Percentiles rank a stretch among this genome's conserved stretches.
Evolutionary conservation across 1,284 basidiomycete species (phyloP).

Genomic region (Fomitopsis pinicola): DNA sequence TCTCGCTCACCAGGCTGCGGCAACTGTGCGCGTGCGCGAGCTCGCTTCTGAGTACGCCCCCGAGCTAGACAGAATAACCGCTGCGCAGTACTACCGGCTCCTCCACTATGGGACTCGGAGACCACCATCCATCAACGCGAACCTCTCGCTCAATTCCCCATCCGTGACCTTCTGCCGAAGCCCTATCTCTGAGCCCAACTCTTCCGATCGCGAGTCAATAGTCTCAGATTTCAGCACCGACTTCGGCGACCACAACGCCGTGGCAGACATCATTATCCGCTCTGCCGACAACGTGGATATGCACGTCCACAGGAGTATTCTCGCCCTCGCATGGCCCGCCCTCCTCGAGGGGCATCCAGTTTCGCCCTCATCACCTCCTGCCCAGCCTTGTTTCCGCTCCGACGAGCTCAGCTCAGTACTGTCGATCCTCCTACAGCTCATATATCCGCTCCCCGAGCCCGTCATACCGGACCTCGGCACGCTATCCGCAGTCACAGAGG

Average conservation of each 20-base stretch:
- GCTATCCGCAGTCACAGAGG: neutral
- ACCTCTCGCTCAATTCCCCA: neutral
- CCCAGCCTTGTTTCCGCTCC: neutral
- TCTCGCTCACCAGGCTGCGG: conserved; percentile 7
- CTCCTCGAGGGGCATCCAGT: conserved; percentile 3
- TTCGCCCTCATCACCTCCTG: neutral
- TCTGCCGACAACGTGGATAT: conserved; percentile 18
- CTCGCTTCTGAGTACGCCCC: neutral
- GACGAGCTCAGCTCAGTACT: neutral
- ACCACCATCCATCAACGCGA: neutral
- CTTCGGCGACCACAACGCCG: neutral
- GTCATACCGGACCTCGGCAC: neutral
- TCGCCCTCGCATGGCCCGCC: conserved; percentile 20
- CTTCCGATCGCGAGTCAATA: neutral
- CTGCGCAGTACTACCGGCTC: conserved; percentile 3
- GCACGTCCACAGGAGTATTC: conserved; percentile 6
- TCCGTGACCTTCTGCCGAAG: neutral
- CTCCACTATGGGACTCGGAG: neutral
- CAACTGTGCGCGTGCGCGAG: neutral
- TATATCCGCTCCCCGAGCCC: neutral
- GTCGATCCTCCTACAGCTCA: neutral
- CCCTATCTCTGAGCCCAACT: too few species aligned
- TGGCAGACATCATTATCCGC: conserved; percentile 13
- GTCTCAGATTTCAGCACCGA: neutral
- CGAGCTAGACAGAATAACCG: conserved; percentile 6